Conservation (phyloP, 441 rosid genomes). For the Biscutella laevigata region DNA sequence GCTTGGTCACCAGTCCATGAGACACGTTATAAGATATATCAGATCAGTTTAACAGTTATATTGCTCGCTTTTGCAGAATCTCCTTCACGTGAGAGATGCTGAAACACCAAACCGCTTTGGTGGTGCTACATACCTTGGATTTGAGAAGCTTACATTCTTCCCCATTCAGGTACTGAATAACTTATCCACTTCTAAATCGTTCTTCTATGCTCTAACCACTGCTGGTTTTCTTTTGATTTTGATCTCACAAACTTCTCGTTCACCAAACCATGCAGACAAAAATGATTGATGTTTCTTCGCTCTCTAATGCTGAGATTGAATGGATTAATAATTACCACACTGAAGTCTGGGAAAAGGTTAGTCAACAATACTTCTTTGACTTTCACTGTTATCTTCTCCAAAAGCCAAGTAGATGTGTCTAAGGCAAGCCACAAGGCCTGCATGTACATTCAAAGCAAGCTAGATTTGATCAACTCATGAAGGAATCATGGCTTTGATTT, state of each 20-base stretch:
- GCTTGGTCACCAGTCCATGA: slow-evolving; percentile 11
- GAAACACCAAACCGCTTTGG: slow-evolving; percentile 79
- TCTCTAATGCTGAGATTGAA: slow-evolving; percentile 50
- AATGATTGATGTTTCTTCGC: slow-evolving; percentile 56
- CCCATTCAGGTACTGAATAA: slow-evolving; percentile 66
- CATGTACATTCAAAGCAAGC: background rate
- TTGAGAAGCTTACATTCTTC: slow-evolving; percentile 76
- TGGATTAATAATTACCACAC: slow-evolving; percentile 81
- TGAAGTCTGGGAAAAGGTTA: slow-evolving; percentile 92
- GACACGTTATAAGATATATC: background rate
- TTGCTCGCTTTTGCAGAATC: slow-evolving; percentile 47
- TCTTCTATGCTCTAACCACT: background rate
- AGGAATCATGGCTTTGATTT: background rate
- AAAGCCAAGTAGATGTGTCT: background rate
- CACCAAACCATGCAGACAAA: slow-evolving; percentile 44
- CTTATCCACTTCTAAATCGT: background rate
- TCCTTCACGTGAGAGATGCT: slow-evolving; percentile 55
- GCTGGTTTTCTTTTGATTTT: background rate
- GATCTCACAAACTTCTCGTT: slow-evolving; percentile 3
- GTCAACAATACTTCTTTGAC: background rate
- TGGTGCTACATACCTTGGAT: slow-evolving; percentile 69
- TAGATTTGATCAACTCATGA: background rate
- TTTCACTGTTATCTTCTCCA: background rate
- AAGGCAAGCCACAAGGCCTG: background rate
- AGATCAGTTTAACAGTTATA: background rate